A percentile compares a stretch with the other conserved stretches of the same genome.
Conservation (phyloP, 306 rosid species). For the Notholithocarpus densiflorus region DNA sequence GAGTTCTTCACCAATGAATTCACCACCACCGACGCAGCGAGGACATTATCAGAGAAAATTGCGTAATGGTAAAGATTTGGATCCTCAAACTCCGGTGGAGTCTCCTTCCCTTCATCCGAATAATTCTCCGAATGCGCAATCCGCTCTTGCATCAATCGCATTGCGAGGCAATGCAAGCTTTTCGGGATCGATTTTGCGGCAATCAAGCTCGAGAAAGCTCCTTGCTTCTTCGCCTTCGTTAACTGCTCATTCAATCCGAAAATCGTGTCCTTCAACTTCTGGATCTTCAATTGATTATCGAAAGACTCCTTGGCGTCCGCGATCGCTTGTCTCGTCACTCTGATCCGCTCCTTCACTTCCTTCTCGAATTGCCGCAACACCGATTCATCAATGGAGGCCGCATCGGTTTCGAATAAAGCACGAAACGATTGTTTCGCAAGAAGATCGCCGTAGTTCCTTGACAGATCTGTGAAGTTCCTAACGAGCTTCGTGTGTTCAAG, state of each 20-base stretch:
- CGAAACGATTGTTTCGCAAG: conserved; percentile 56
- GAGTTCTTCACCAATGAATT: conserved; percentile 76
- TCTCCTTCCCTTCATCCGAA: conserved; percentile 53
- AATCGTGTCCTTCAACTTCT: conserved; percentile 88
- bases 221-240: conserved; percentile 89
- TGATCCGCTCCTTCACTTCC: conserved; percentile 89
- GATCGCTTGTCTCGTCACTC: conserved; percentile 73
- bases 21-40: conserved; percentile 82
- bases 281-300: conserved; percentile 92
- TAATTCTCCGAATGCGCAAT: conserved; percentile 68
- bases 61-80: conserved; percentile 80
- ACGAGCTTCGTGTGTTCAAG: conserved; percentile 88
- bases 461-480: conserved; percentile 74
- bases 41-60: conserved; percentile 70
- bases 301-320: conserved; percentile 85
- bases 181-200: conserved; percentile 89
- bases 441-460: conserved; percentile 69
- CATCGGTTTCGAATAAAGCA: conserved; percentile 52
- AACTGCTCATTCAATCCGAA: conserved; percentile 80
- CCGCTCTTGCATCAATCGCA: conserved; percentile 74
- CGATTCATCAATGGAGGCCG: conserved; percentile 56
- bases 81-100: conserved; percentile 60
- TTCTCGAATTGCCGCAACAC: conserved; percentile 78
- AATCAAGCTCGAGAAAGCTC: conserved; percentile 86
- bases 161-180: conserved; percentile 69